A percentile compares a stretch with the other conserved stretches of the same genome.
These are phyloP conservation scores for Leptographium galeiforme DNA, from an alignment of 2,329 filamentous ascomycete species.

Conservation along the genomic window DNA sequence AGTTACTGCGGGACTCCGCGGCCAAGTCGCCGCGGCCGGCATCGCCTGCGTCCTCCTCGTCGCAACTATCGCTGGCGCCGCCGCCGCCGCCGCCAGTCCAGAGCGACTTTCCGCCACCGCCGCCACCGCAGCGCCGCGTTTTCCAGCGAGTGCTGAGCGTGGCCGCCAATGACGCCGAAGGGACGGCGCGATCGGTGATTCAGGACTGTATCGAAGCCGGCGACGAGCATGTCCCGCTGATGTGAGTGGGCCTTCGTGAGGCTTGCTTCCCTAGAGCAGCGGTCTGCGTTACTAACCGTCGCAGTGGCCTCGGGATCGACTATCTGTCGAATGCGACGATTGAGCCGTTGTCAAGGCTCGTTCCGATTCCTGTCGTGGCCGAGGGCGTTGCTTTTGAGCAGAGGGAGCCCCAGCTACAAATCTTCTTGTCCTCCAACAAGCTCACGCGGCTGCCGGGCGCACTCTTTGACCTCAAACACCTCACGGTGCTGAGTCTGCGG, in stretches of 20 bases:
- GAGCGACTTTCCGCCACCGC: conserved; percentile 2
- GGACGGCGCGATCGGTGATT: conserved; percentile 35
- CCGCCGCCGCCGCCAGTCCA: conserved; percentile 24
- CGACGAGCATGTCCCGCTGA: conserved; percentile 35
- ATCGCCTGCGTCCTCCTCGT: conserved; percentile 35
- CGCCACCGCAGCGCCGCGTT: conserved; percentile 12
- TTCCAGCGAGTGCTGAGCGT: conserved; percentile 15
- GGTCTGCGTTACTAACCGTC: background rate
- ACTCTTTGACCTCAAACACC: conserved; percentile 46
- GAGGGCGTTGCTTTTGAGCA: conserved; percentile 46
- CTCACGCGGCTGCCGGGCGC: conserved; percentile 43
- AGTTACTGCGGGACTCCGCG: background rate
- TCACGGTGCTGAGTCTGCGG: conserved; percentile 54
- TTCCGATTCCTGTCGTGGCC: conserved; percentile 38
- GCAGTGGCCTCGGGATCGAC: conserved; percentile 32
- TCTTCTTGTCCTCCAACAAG: conserved; percentile 48
- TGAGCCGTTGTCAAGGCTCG: conserved; percentile 39
- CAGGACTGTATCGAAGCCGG: conserved; percentile 43
- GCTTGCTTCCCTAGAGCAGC: background rate
- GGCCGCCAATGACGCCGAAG: conserved; percentile 22
- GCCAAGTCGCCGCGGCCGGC: background rate
- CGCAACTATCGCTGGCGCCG: conserved; percentile 44
- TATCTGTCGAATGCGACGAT: conserved; percentile 43
- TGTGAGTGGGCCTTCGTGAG: background rate
- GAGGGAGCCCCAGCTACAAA: conserved; percentile 42